A percentile compares a stretch with the other conserved stretches of the same genome.
These are phyloP conservation scores for Syncephalastrum racemosum DNA, from an alignment of 371 early-diverging fungal species.

Conservation along the genomic window DNA sequence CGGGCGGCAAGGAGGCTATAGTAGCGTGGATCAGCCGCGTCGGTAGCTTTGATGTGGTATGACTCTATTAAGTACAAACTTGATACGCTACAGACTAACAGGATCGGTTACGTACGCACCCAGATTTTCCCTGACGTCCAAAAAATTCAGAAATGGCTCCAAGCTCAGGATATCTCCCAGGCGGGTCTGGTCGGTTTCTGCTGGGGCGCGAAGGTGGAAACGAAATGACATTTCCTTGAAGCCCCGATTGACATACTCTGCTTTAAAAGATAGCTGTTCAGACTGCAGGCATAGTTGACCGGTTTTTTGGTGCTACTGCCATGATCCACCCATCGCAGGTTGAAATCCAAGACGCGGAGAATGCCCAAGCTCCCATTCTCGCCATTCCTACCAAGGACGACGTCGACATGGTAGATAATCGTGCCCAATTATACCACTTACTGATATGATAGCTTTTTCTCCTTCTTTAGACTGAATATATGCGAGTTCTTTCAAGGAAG, in stretches of 20 bases:
- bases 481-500: slow-evolving; percentile 47
- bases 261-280: slow-evolving; percentile 33
- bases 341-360: slow-evolving; percentile 49
- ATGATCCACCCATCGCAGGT: slow-evolving; percentile 65
- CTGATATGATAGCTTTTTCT: slow-evolving; percentile 6
- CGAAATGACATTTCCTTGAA: no score
- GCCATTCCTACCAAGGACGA: slow-evolving; percentile 65
- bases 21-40: slow-evolving; percentile 26
- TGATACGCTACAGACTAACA: neutral
- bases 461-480: slow-evolving; percentile 52
- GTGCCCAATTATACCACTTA: no score
- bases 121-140: slow-evolving; percentile 30
- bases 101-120: neutral
- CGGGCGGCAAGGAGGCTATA: slow-evolving; percentile 23
- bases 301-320: slow-evolving; percentile 52
- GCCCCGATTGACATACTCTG: neutral
- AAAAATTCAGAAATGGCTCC: slow-evolving; percentile 34
- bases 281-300: slow-evolving; percentile 15
- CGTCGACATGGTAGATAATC: slow-evolving; percentile 58
- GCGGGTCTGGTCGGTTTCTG: slow-evolving; percentile 62
- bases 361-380: slow-evolving; percentile 58
- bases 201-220: slow-evolving; percentile 55
- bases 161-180: slow-evolving; percentile 30
- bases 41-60: slow-evolving; percentile 33
- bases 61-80: neutral